These are phyloP conservation scores for Pezicula radicicola DNA, from an alignment of 2,329 filamentous ascomycete genomes.

Conservation along the genomic window DNA sequence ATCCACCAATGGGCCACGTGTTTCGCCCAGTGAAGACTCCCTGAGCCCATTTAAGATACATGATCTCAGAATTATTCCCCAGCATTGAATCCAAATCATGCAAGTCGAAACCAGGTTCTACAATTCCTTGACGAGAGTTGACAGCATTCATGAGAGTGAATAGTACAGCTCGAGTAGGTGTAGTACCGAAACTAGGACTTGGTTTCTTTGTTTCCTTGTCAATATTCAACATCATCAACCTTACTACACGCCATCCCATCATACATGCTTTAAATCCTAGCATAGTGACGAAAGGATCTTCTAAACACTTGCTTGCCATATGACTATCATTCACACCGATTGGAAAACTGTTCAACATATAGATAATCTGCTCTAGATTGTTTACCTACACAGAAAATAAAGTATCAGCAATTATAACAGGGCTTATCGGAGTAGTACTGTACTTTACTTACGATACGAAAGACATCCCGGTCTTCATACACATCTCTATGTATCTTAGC, in stretches of 20 bases:
- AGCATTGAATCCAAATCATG: neutral
- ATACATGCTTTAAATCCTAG: neutral
- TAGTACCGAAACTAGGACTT: neutral
- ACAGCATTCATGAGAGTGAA: neutral
- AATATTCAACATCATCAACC: neutral
- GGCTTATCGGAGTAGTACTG: neutral
- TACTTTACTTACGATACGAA: neutral
- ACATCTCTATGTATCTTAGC: neutral
- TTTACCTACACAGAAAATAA: neutral
- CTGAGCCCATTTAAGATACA: neutral
- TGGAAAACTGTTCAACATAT: neutral
- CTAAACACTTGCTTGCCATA: neutral
- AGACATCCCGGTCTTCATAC: neutral
- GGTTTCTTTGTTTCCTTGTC: neutral
- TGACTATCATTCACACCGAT: neutral
- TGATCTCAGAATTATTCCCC: neutral
- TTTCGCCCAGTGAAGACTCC: neutral
- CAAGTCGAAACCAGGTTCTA: neutral
- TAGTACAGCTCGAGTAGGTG: neutral
- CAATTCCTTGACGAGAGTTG: neutral
- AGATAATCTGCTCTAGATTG: neutral
- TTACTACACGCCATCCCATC: neutral
- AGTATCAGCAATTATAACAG: neutral
- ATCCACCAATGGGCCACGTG: neutral
- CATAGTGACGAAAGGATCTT: slow-evolving; percentile 1